A percentile compares a stretch with the other conserved stretches of the same genome.
phyloP scores from a whole-genome alignment of 148 eudicot genomes.

The Fagopyrum esculentum region DNA sequence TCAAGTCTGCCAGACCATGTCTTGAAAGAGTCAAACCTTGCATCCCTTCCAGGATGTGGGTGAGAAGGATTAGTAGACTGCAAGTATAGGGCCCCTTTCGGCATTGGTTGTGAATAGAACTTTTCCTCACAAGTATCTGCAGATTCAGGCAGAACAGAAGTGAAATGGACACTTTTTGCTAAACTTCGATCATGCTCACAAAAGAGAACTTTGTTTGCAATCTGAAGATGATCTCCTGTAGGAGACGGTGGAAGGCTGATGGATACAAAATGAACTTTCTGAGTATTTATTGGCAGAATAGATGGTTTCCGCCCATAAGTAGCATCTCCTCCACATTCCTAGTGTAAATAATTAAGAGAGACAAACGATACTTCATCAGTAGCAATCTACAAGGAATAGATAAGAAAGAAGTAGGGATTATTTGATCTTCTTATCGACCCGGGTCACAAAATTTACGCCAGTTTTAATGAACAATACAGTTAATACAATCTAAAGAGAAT shows the following conservation, averaged over 20 bases:
- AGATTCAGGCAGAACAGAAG: conserved; percentile 3
- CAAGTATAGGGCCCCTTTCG: conserved; percentile 15
- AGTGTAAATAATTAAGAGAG: conserved; percentile 1
- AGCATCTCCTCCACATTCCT: conserved; percentile 8
- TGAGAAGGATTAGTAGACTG: conserved; percentile 21
- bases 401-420: background rate
- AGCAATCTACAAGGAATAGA: background rate
- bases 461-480: background rate
- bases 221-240: background rate
- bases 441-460: background rate
- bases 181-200: conserved; percentile 4
- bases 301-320: background rate
- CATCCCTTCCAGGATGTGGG: conserved; percentile 30
- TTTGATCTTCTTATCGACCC: background rate
- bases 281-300: background rate
- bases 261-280: background rate
- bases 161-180: conserved; percentile 3
- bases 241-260: conserved; percentile 18
- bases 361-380: background rate
- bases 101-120: conserved; percentile 14
- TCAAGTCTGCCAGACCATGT: conserved; percentile 90
- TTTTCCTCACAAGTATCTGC: background rate
- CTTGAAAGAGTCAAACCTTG: conserved; percentile 66
- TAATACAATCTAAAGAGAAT: background rate
- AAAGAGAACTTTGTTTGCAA: background rate